phyloP scores from a whole-genome alignment of 345 rosid species.

The Hypericum perforatum region DNA sequence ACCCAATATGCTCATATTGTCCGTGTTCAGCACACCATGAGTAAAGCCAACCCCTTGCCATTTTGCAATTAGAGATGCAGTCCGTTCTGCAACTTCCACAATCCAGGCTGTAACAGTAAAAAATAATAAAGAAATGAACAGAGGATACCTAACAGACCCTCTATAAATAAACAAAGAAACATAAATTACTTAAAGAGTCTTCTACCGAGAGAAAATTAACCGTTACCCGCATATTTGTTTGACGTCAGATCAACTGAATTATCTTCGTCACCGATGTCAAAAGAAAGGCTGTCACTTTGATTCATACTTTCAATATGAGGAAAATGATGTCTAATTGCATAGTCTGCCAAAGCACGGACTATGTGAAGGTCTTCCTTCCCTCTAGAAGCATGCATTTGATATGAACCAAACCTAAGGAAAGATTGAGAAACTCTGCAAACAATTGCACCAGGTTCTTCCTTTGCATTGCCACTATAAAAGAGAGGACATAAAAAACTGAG shows the following conservation, averaged over 20 bases:
- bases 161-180: neutral
- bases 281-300: conserved; percentile 78
- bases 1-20: conserved; percentile 95
- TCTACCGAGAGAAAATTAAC: no score
- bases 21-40: conserved; percentile 96
- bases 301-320: conserved; percentile 74
- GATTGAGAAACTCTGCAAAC: conserved; percentile 89
- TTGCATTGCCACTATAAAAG: conserved; percentile 74
- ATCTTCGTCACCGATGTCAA: conserved; percentile 68
- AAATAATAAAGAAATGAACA: conserved; percentile 4
- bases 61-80: conserved; percentile 70
- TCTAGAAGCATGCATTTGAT: conserved; percentile 83
- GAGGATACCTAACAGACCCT: neutral
- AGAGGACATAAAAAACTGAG: conserved; percentile 5
- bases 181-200: neutral
- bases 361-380: conserved; percentile 82
- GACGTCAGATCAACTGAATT: conserved; percentile 78
- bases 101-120: conserved; percentile 58
- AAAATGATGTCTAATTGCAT: conserved; percentile 84
- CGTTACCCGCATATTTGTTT: conserved; percentile 89
- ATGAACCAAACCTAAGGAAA: conserved; percentile 86
- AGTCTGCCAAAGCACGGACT: conserved; percentile 73
- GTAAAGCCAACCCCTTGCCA: conserved; percentile 99
- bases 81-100: conserved; percentile 86
- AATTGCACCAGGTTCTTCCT: conserved; percentile 94